Evolutionary conservation across 2,329 filamentous ascomycete genomes (phyloP), one percentile per base, ranked within the genome.

Genomic region (Lasiodiplodia gonubiensis): DNA sequence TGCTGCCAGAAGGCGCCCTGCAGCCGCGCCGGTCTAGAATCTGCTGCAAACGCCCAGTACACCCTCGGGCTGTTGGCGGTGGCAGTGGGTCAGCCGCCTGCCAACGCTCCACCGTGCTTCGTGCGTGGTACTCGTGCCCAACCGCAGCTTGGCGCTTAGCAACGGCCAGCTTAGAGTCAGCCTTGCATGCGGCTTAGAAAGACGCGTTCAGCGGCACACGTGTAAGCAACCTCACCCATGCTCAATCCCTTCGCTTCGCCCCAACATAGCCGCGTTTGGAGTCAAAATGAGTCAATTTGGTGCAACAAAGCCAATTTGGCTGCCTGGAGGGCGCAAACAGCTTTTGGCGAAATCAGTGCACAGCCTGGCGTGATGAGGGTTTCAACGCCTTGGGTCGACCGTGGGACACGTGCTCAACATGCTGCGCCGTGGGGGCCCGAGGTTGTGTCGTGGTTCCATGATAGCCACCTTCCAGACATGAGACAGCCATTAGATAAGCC

Each of bases 1-100:
- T 37, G 42, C 59, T 63, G 59, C 59, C 59, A 63, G 59, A 63
- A 37, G 59, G 59, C 59, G 59, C 10, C 59, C 59, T 63, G 59
- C 59, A 63, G 57, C 46, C 11, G 57, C 46, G 18, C 14, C 23
- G 59, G 59, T 51, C 59, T 63, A 63, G 59, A 63, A 14, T 37
- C 27, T 37, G 46, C 59, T 16, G 59, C 59, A 63, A 25, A 51
- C 59, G 30, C 30, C 30, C 30, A 33, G 59, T 48, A 61, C 57
- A 39, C 57, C 57, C 21, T 49, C 18, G 57, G 57, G 57, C 57
- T 61, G 57, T 49, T 61, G 57, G 57, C 57, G 57, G 59, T 37
- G 59, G 59, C 46, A 35, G 53, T 55, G 55, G 57, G 46, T 63
- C 59, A 37, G 42, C 42, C 59, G 59, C 16, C 25, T 51, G 49